A percentile compares a stretch with the other conserved stretches of the same genome.
Conservation (phyloP, 73 alveolate species). For the Paraurostyla sp. region DNA sequence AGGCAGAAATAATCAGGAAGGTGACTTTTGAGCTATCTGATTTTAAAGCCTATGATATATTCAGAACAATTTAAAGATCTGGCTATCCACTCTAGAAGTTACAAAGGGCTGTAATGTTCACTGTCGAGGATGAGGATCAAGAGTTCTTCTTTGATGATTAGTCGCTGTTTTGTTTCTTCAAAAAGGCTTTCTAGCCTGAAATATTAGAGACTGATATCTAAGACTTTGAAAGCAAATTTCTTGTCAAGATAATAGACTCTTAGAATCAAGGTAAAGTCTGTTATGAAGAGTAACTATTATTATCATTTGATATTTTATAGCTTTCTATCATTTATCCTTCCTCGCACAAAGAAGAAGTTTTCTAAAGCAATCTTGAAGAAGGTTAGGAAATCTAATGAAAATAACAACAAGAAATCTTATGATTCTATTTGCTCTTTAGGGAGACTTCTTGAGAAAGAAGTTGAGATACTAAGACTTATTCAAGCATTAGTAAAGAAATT, state of each 20-base stretch:
- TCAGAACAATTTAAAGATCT: background rate
- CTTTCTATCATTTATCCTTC: slow-evolving; percentile 21
- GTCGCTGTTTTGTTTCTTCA: slow-evolving; percentile 25
- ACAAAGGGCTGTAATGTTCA: too few relatives aligned
- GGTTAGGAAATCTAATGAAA: background rate
- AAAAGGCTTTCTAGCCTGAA: slow-evolving; percentile 15
- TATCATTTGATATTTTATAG: background rate
- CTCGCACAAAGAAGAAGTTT: slow-evolving; percentile 45
- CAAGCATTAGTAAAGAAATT: background rate
- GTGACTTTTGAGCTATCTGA: slow-evolving; percentile 25
- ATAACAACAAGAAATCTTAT: background rate
- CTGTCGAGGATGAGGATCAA: too few relatives aligned
- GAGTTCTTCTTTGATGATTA: background rate
- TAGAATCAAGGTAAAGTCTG: background rate
- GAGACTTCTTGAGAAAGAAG: slow-evolving; percentile 35
- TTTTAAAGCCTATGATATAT: slow-evolving; percentile 30
- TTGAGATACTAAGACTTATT: slow-evolving; percentile 14
- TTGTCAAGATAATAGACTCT: background rate
- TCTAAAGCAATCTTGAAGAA: slow-evolving; percentile 3
- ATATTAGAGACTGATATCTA: slow-evolving; percentile 1
- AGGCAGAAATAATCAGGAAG: slow-evolving; percentile 54
- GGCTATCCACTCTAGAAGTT: too few relatives aligned
- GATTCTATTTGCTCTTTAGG: slow-evolving; percentile 36
- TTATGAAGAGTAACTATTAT: slow-evolving; percentile 33
- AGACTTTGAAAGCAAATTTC: slow-evolving; percentile 38